Evolutionary conservation across 208 protist species (phyloP), one percentile per base, ranked within the genome.

Genomic region (Trypanosomatidae sp.): DNA sequence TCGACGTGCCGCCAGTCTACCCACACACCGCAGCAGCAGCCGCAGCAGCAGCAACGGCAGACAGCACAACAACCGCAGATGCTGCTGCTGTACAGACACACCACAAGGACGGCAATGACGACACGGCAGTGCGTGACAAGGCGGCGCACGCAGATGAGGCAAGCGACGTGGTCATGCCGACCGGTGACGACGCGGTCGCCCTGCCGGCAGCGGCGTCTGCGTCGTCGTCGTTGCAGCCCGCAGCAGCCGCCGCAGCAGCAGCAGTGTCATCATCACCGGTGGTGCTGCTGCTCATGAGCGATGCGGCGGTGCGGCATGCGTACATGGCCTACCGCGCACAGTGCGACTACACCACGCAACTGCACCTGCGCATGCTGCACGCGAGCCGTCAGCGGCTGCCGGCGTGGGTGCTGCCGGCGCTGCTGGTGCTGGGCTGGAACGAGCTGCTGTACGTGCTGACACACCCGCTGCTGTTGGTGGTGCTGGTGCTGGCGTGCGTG

Each of bases 281-380:
- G n/a, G n/a, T 11, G 30, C 11, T 35, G n/a, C 11, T 35, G 11
- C 11, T 35, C 11, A 35, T 93, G 20, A 88, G 52, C 32, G 53
- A 82, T 41, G 46, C 67, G 32, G 56, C 63, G 8, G 53, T 74
- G 22, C 37, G 68, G 38, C 64, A 69, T 18, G 73, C 71, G 33
- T 89, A 69, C 61, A 71, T 89, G 23, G 8, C 85, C 16, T 88
- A 73, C 55, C 56, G 43, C 26, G 75, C 89, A 64, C 71, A 81
- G 38, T 76, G 66, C 52, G 74, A 88, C 40, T 93, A 89, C 55
- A 90, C 84, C 4, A 68, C 70, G 39, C 79, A 93, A 52, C 38
- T 85, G 16, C 70, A 88, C 57, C 50, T 86, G 40, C 72, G 80
- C 23, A 50, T 66, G 19, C 65, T 89, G 44, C 73, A 88, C 46